Conservation (phyloP, 129 eudicot genomes). For the Saussurea involucrata region DNA sequence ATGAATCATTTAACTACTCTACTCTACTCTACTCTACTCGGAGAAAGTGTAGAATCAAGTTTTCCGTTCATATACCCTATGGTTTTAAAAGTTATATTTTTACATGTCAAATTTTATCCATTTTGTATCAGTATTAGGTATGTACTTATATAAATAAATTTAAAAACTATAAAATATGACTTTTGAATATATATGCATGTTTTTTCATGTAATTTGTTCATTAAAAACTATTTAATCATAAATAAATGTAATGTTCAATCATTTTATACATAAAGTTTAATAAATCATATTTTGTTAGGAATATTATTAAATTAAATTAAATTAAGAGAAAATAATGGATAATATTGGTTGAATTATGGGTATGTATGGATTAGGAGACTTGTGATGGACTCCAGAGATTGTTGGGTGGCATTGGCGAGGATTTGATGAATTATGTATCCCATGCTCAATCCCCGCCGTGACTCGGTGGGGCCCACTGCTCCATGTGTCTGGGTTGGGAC, state of each 20-base stretch:
- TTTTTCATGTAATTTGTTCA: not conserved
- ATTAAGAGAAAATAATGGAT: not conserved
- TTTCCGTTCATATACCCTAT: not conserved
- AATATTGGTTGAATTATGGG: not conserved
- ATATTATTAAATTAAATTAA: too few relatives aligned
- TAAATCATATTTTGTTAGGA: not conserved
- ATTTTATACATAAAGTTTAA: not conserved
- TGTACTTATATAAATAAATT: not conserved
- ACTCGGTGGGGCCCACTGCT: not conserved
- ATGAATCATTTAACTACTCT: too few relatives aligned
- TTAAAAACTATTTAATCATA: not conserved
- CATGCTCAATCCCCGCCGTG: not conserved
- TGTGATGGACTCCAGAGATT: not conserved
- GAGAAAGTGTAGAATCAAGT: not conserved
- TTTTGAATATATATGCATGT: not conserved
- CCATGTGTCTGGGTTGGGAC: not conserved
- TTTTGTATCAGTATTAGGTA: not conserved
- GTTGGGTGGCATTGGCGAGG: not conserved
- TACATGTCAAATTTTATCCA: not conserved
- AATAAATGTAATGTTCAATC: not conserved
- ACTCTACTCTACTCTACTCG: too few relatives aligned
- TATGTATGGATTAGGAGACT: not conserved
- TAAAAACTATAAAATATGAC: not conserved
- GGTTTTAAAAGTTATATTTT: too few relatives aligned
- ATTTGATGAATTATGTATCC: not conserved